These are phyloP conservation scores for Lipomyces mesembrius DNA, from an alignment of 805 yeast genomes.

Conservation along the genomic window DNA sequence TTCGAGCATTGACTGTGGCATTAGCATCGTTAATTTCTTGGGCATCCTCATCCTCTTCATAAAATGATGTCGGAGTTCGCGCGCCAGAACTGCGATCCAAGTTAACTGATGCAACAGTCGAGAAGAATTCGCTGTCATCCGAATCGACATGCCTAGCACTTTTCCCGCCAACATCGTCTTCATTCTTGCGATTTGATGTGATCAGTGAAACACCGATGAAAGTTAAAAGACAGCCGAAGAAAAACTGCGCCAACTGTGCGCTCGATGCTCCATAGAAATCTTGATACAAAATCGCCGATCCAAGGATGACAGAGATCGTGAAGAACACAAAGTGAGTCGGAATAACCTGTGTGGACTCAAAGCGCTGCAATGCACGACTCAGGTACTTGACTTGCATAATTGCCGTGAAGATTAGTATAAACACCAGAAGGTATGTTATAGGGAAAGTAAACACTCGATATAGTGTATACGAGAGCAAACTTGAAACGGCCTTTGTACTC, in stretches of 20 bases:
- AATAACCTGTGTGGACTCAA: conserved; percentile 54
- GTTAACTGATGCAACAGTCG: conserved; percentile 34
- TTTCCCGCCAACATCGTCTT: neutral
- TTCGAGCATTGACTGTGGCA: conserved; percentile 9
- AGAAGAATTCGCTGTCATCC: conserved; percentile 17
- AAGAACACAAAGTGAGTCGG: conserved; percentile 58
- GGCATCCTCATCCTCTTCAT: conserved; percentile 36
- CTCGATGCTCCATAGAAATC: conserved; percentile 47
- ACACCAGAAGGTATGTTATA: conserved; percentile 46
- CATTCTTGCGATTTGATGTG: conserved; percentile 35
- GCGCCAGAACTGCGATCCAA: conserved; percentile 31
- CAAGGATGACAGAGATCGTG: conserved; percentile 51
- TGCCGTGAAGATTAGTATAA: conserved; percentile 49
- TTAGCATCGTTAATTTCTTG: conserved; percentile 30
- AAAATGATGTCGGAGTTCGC: conserved; percentile 31
- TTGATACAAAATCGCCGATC: conserved; percentile 51
- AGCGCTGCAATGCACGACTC: conserved; percentile 49
- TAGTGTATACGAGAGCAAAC: conserved; percentile 41
- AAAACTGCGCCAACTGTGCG: conserved; percentile 41
- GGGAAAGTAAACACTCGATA: conserved; percentile 40
- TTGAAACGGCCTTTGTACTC: conserved; percentile 51
- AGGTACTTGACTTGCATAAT: conserved; percentile 50
- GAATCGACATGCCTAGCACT: neutral
- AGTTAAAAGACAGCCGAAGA: conserved; percentile 48
- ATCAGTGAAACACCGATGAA: conserved; percentile 53